Base-by-base conservation (phyloP, 108 stramenopile genomes). In the Pseudonitzschia pungens region DNA sequence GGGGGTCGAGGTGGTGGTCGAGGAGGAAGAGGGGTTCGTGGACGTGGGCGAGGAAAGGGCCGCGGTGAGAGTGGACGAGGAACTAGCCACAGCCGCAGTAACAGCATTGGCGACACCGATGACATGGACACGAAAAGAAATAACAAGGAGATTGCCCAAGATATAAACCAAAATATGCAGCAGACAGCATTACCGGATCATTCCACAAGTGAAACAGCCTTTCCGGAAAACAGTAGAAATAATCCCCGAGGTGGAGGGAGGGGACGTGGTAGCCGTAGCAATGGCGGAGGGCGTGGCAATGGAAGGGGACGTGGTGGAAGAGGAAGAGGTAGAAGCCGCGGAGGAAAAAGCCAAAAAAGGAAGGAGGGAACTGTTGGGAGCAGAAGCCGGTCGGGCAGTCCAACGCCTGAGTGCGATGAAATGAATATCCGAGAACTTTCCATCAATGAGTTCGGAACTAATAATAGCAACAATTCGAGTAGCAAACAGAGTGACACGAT, bases 271-370 rank as follows among this genome's bases (percentile, higher is more conserved):
- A 55, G 56, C 29, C 68, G 71, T 22, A 53, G 53, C 45, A 58
- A 74, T 68, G 74, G 71, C 16, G 65, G 68, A 55, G 59, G 50
- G 41, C 62, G 69, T 68, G 22, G 66, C 48, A 65, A 70, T 14
- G 50, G 75, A 33, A 70, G 66, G 41, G 65, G 68, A 51, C 51
- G 67, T 18, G n/a, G 52, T 14, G 58, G 67, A 8, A 31, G 69
- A 8, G 66, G 64, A 45, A 32, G 73, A 44, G 45, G 72, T 32
- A 42, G 43, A 66, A 24, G 41, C 26, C 26, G 64, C 55, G 56
- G 51, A 51, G 43, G 63, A 4, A 51, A 56, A 53, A 72, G 18
- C 29, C 56, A 31, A 31, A 31, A 27, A 20, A 56, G 14, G 22
- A 32, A 36, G 59, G 32, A 55, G 9, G 36, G 10, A 52, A 28